Percentiles rank a stretch among this genome's conserved stretches.
Conservation (phyloP, 2,329 filamentous ascomycete genomes). For the Microdochium paspali region DNA sequence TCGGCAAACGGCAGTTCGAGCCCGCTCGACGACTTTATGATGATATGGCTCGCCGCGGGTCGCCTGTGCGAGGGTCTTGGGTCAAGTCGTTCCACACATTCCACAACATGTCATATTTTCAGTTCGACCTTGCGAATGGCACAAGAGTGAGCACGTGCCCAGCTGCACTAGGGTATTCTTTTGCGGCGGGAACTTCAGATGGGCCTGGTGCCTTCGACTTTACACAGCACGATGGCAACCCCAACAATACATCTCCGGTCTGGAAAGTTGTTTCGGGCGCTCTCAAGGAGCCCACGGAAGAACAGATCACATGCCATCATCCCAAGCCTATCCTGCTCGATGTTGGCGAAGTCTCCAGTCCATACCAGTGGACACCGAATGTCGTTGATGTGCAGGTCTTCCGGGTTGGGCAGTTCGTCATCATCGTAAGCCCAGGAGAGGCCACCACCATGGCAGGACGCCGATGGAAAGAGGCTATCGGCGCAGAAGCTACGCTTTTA, state of each 20-base stretch:
- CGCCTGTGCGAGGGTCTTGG: conserved; percentile 48
- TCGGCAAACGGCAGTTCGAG: conserved; percentile 61
- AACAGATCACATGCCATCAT: conserved; percentile 67
- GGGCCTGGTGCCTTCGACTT: conserved; percentile 90
- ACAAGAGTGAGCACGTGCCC: conserved; percentile 66
- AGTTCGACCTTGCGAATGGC: conserved; percentile 66
- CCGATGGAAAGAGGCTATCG: conserved; percentile 69
- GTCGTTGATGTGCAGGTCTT: conserved; percentile 83
- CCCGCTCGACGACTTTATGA: conserved; percentile 35
- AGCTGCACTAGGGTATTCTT: conserved; percentile 82
- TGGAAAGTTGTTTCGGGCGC: conserved; percentile 70
- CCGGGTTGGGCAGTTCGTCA: conserved; percentile 73
- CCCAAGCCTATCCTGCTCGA: conserved; percentile 83
- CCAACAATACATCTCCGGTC: conserved; percentile 56
- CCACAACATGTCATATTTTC: conserved; percentile 68
- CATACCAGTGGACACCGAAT: conserved; percentile 86
- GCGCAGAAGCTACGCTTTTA: conserved; percentile 29
- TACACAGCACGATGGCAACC: conserved; percentile 73
- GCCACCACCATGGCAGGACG: conserved; percentile 88
- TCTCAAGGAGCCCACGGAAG: conserved; percentile 58
- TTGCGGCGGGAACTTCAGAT: conserved; percentile 87
- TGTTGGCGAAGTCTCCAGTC: conserved; percentile 67
- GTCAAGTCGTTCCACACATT: conserved; percentile 83
- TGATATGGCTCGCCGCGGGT: conserved; percentile 33
- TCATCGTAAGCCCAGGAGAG: conserved; percentile 79